Conservation (phyloP, 2,329 filamentous ascomycete species). For the Phaeophleospora eucalypticola region DNA sequence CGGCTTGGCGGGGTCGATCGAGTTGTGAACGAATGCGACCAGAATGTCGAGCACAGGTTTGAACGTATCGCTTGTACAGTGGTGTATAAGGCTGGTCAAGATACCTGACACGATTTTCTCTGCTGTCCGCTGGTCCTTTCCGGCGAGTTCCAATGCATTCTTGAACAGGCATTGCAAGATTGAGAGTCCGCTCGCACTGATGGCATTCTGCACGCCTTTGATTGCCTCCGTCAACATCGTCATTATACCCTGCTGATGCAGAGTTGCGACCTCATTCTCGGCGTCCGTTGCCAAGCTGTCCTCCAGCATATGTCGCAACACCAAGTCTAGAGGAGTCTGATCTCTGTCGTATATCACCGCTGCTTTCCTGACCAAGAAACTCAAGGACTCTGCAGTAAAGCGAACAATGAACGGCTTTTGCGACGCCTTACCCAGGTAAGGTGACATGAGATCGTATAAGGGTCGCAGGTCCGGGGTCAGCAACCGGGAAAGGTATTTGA, state of each 20-base stretch:
- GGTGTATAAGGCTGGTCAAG: conserved; percentile 76
- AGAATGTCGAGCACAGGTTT: conserved; percentile 62
- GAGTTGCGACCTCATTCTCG: conserved; percentile 45
- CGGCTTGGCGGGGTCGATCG: conserved; percentile 36
- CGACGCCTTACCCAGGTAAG: conserved; percentile 74
- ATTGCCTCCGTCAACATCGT: conserved; percentile 82
- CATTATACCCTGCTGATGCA: conserved; percentile 87
- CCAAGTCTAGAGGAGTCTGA: conserved; percentile 59
- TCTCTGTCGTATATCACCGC: conserved; percentile 73
- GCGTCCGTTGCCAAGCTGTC: conserved; percentile 56
- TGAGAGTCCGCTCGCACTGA: conserved; percentile 55
- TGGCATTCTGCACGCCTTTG: conserved; percentile 55
- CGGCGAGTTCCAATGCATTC: conserved; percentile 15
- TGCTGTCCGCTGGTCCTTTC: conserved; percentile 11
- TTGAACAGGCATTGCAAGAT: conserved; percentile 51
- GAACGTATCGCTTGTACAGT: conserved; percentile 72
- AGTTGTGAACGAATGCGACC: conserved; percentile 44
- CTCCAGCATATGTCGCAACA: conserved; percentile 68
- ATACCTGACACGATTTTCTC: conserved; percentile 67
- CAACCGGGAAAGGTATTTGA: conserved; percentile 91
- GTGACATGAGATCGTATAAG: conserved; percentile 76
- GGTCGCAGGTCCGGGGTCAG: conserved; percentile 81
- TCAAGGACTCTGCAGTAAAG: conserved; percentile 92
- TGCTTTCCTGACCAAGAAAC: conserved; percentile 87
- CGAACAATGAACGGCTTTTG: conserved; percentile 84